Base-by-base conservation (phyloP, 768 basidiomycete species). In the Collybia sordida region DNA sequence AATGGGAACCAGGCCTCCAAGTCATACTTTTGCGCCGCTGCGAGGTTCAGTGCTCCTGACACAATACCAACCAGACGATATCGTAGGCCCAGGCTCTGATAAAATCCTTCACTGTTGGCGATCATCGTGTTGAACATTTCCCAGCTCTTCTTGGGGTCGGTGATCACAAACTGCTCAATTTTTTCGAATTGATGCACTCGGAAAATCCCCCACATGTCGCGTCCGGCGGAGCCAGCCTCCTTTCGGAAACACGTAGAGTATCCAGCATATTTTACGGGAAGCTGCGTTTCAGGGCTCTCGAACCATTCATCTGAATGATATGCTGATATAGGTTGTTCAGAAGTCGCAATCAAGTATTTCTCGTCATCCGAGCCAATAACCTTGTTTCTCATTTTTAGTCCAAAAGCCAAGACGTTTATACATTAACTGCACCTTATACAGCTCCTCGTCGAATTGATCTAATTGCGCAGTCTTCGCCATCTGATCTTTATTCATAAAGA, bases 191-290 rank as follows among this genome's bases (percentile, higher is more conserved):
- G 97, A 65, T 99, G 97, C 47, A 99, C 96, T 19, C 97, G 91
- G 85, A 99, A 99, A 70, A 98, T 98, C 50, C 97, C 97, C 94
- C 97, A 98, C 79, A 96, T 98, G 59, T 99, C 97, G 48, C 93
- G 88, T 3, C 97, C 97, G 6, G 93, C 93, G 2, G 93, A 90
- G 27, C 97, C 97, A 2, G 97, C 97, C 73, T 99, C 97, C 72
- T 98, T 98, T 23, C 97, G 86, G 87, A 99, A 99, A 69, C 96
- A 98, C 14, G 96, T 98, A 61, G 87, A 91, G 67, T 87, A 91
- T 18, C 89, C 88, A 0, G 90, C 90, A 61, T 89, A 97, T 72
- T 80, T 79, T 64, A 97, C 79, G 1, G 97, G 97, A n/a, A 99
- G 85, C 64, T 96, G 93, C 21, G 81, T 83, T 42, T 91, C 85